Percentiles rank a stretch among this genome's conserved stretches.
phyloP scores from a whole-genome alignment of 768 basidiomycete genomes.

The Leucogyrophana mollusca region DNA sequence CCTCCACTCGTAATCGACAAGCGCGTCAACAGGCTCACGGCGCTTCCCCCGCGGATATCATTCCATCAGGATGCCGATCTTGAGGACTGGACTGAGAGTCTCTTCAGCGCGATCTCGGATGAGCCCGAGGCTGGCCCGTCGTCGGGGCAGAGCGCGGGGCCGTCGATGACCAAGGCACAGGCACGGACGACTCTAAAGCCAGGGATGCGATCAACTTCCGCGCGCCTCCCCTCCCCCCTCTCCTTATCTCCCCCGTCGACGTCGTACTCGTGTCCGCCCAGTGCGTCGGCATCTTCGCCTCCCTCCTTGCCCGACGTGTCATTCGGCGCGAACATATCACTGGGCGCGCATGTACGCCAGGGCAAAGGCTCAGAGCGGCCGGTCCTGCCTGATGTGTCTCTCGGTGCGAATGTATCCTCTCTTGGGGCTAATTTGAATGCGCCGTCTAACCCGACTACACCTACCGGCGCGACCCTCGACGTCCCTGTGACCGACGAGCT shows the following conservation, averaged over 20 bases:
- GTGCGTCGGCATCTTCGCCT: neutral
- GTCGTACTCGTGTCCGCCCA: conserved; percentile 3
- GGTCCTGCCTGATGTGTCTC: conserved; percentile 13
- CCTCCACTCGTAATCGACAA: conserved; percentile 33
- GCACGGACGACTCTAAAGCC: too few species aligned
- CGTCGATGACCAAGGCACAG: conserved; percentile 17
- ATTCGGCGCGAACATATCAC: conserved; percentile 18
- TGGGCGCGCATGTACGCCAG: conserved; percentile 7
- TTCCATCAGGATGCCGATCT: conserved; percentile 50
- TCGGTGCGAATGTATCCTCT: conserved; percentile 5
- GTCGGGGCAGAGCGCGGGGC: conserved; percentile 45
- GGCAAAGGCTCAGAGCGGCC: too few species aligned
- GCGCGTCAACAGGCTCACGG: conserved; percentile 12
- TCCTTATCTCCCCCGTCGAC: conserved; percentile 3
- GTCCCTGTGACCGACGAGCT: neutral
- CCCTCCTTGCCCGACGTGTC: conserved; percentile 16
- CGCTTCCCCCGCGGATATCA: conserved; percentile 52
- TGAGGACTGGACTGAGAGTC: conserved; percentile 51
- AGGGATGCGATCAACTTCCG: too few species aligned
- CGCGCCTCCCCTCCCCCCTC: too few species aligned
- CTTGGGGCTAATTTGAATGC: too few species aligned
- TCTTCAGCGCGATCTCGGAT: conserved; percentile 49
- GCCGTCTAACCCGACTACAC: neutral
- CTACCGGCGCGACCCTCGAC: neutral
- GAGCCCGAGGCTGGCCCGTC: conserved; percentile 50